Base-by-base conservation (phyloP, 2,329 filamentous ascomycete species). In the Cordyceps javanica region DNA sequence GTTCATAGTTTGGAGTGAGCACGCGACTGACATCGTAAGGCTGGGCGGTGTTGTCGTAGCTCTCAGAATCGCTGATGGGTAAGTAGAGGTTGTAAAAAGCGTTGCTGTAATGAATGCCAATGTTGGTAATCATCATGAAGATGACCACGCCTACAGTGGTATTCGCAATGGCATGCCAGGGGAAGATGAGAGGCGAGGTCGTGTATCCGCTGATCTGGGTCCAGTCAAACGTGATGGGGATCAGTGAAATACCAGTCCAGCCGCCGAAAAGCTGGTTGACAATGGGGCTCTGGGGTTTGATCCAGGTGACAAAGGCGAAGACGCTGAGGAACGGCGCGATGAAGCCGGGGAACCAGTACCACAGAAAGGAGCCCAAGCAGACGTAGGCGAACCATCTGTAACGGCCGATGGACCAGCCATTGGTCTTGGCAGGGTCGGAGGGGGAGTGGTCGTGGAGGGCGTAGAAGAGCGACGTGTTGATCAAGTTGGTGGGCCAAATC, bases 191-290 rank as follows among this genome's bases (percentile, higher is more conserved):
- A 2, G 76, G 76, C 25, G 73, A 75, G 45, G 59, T 55, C 21
- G 76, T 62, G 65, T 75, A 78, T 30, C 73, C 75, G 16, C 73
- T 71, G 55, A 78, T 66, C 57, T 65, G 65, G 2, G 67, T 69
- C 70, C 73, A 76, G 63, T 76, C 73, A 60, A 83, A 82, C 0
- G 79, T 81, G 16, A 83, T 73, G 4, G 81, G 80, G 5, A 82
- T 70, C 4, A 83, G 67, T 0, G 77, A 80, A 3, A 83, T 65
- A 0, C 81, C 81, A 2, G 77, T 80, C 63, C 71, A 75, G 8
- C 79, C 79, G 11, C 80, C 81, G 56, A 83, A 81, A 10, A 83
- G 65, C 65, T 83, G 79, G 63, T 83, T 83, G 48, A 83, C 64
- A 9, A 81, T 63, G 1, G 77, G 71, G 58, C 77, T 82, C 49